Conservation (phyloP, 2,329 filamentous ascomycete genomes). For the Fusarium marasasianum region DNA sequence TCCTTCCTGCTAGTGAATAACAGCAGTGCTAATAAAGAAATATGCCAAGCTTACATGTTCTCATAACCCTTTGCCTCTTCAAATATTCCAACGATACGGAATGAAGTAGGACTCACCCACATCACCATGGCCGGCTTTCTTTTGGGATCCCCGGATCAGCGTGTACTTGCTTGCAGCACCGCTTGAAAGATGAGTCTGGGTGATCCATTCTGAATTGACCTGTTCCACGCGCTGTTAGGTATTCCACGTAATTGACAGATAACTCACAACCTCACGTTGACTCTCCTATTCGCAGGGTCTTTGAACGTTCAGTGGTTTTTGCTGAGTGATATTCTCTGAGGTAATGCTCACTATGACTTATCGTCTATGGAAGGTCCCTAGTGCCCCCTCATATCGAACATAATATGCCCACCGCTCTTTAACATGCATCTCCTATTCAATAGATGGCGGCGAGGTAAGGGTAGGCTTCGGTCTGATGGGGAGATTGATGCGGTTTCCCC, state of each 20-base stretch:
- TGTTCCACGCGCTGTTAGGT: rapidly evolving
- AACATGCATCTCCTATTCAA: background rate
- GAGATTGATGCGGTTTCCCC: no score
- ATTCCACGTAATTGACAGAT: background rate
- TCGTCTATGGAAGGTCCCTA: background rate
- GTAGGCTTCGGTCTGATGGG: background rate
- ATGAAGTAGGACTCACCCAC: no score
- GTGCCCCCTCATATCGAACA: rapidly evolving
- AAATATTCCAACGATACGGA: no score
- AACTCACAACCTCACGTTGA: background rate
- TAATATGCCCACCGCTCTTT: background rate
- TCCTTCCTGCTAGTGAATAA: no score
- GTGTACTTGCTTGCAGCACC: no score
- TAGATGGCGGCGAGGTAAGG: rapidly evolving
- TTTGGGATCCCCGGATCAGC: no score
- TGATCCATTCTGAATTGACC: no score
- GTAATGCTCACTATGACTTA: background rate
- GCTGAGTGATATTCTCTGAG: background rate
- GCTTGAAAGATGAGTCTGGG: no score
- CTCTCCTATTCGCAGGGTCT: background rate
- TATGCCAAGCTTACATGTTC: no score
- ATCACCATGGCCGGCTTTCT: background rate
- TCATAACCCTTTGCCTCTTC: no score
- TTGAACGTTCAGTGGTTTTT: background rate
- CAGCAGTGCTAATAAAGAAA: no score